Evolutionary conservation across 495 filamentous ascomycete species (phyloP).

Genomic region (Baudoinia panamericana): DNA sequence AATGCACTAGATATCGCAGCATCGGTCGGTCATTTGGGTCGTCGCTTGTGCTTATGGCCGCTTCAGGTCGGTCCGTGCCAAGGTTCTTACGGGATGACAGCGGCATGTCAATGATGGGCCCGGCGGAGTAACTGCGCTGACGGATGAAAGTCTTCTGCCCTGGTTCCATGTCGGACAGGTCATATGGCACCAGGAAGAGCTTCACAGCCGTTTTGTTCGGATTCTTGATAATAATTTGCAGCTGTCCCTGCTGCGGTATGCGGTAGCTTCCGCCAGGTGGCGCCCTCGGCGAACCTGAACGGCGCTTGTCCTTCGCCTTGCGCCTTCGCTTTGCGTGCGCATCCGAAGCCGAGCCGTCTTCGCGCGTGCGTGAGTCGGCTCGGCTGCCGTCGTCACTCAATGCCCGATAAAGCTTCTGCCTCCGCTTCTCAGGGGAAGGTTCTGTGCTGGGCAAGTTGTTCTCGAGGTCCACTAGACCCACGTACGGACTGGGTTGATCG

Average conservation of each 20-base stretch:
- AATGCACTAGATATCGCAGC: conserved; percentile 80
- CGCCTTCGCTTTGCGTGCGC: conserved; percentile 23
- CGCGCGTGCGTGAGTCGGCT: conserved; percentile 9
- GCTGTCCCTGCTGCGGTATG: conserved; percentile 86
- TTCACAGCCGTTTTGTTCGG: conserved; percentile 95
- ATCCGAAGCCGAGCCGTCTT: conserved; percentile 5
- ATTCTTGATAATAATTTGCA: conserved; percentile 96
- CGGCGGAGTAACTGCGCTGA: conserved; percentile 85
- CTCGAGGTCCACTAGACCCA: conserved; percentile 85
- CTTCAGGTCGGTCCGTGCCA: conserved; percentile 31
- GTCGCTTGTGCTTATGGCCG: conserved; percentile 31
- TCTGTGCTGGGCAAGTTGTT: conserved; percentile 46
- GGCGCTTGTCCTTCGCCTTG: conserved; percentile 40
- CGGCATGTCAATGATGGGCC: conserved; percentile 64
- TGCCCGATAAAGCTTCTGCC: conserved; percentile 30
- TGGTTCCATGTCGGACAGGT: conserved; percentile 86
- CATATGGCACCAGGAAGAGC: conserved; percentile 88
- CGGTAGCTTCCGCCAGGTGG: conserved; percentile 82
- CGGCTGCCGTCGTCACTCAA: conserved; percentile 16
- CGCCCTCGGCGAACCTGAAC: conserved; percentile 55
- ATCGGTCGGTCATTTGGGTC: conserved; percentile 58
- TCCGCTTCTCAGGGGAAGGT: conserved; percentile 32
- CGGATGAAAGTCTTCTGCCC: conserved; percentile 94
- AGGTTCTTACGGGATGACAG: conserved; percentile 37
- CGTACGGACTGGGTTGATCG: conserved; percentile 78